A percentile compares a stretch with the other conserved stretches of the same genome.
Conservation (phyloP, 495 filamentous ascomycete species). For the Oleoguttula mirabilis region DNA sequence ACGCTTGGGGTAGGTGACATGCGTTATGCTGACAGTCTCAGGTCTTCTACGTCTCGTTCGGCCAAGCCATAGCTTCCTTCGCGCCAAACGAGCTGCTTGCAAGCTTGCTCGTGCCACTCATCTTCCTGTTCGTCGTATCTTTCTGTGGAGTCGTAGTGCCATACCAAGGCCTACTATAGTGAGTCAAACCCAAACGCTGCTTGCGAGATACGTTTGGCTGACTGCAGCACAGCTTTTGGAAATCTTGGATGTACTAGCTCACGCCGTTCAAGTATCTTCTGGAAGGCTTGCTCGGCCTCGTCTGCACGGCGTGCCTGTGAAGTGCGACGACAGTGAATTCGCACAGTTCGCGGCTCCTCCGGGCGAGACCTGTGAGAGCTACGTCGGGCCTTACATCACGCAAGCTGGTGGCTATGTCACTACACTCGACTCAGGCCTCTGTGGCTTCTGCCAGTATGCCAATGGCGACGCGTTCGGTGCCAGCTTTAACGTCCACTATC, state of each 20-base stretch:
- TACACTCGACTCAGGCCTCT: slow-evolving; percentile 25
- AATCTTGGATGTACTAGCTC: slow-evolving; percentile 44
- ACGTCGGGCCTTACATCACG: slow-evolving; percentile 28
- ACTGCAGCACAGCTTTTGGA: slow-evolving; percentile 29
- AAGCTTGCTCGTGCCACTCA: slow-evolving; percentile 41
- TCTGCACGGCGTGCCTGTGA: slow-evolving; percentile 36
- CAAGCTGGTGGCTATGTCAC: slow-evolving; percentile 28
- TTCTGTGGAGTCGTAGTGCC: slow-evolving; percentile 53
- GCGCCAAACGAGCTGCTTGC: slow-evolving; percentile 62
- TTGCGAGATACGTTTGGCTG: neutral
- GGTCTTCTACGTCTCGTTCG: slow-evolving; percentile 59
- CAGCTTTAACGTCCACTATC: slow-evolving; percentile 27
- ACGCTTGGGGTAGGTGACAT: neutral
- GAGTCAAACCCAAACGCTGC: neutral
- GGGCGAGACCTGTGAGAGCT: slow-evolving; percentile 39
- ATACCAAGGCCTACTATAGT: slow-evolving; percentile 33
- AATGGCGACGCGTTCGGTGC: slow-evolving; percentile 27
- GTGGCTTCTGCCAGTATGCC: slow-evolving; percentile 31
- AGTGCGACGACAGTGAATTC: slow-evolving; percentile 37
- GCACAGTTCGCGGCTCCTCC: slow-evolving; percentile 41
- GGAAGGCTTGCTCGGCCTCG: slow-evolving; percentile 37
- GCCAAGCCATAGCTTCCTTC: slow-evolving; percentile 64
- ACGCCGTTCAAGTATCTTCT: slow-evolving; percentile 48
- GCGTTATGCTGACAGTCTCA: neutral
- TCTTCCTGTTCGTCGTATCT: slow-evolving; percentile 48